Base-by-base conservation (phyloP, 768 basidiomycete species). In the Leccinum pellstonianum region DNA sequence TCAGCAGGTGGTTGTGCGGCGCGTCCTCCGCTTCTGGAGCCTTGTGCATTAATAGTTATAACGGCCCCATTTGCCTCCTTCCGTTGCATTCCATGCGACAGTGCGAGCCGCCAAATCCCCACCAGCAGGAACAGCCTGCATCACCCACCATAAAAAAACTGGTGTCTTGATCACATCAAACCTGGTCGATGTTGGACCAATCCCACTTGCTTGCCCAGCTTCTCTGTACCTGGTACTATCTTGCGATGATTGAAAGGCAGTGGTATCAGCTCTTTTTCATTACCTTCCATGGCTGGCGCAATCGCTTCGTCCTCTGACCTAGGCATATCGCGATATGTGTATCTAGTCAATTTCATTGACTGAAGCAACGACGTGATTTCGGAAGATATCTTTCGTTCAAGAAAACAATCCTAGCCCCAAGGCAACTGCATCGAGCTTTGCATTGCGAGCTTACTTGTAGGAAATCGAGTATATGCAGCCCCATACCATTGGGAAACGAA, bases 31-130 rank as follows among this genome's bases (percentile, higher is more conserved):
- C 29, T 62, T 19, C 62, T 23, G 76, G 66, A 4, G 81, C 79
- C 62, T 82, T 81, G 23, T 76, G 72, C 27, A 88, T 66, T 54
- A 88, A 75, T 5, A 76, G 21, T 8, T 66, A 64, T 8, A 29
- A 2, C 29, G 29, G 29, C 29, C 29, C 29, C 6, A 23, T 73
- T 67, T 10, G 73, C 57, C 8, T 6, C 66, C 67, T 3, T 12
- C 62, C 15, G 70, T 66, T 4, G 80, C 74, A 41, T 70, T 75
- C 85, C 83, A 90, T 0, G 72, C 69, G 0, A 81, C 77, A 25
- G 71, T 0, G 86, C 88, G 10, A 95, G 78, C 1, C 92, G 80
- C 88, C 91, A 38, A 65, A 95, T 78, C 68, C 95, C 94, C 9
- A 87, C 17, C 5, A 93, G 70, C 1, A 93, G 93, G 77, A 95